Base-by-base conservation (phyloP, 2,329 filamentous ascomycete genomes). In the Fusarium sp. region DNA sequence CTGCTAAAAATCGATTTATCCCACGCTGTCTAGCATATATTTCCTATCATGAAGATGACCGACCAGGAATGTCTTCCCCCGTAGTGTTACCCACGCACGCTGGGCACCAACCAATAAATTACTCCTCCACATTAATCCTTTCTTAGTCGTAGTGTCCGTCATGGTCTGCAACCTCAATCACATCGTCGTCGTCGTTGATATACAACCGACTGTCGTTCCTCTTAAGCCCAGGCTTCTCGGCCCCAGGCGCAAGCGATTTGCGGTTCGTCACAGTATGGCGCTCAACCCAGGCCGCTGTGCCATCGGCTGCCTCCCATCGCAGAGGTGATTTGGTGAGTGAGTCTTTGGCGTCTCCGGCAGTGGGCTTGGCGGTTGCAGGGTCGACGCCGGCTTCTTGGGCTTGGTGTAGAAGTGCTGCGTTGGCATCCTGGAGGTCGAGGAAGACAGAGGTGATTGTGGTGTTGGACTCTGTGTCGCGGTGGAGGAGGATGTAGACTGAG, bases 271-370 rank as follows among this genome's bases (percentile, higher is more conserved):
- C 73, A 15, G 55, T 63, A 50, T 80, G 78, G 37, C 69, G 59
- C 73, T 80, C 79, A 29, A 80, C 79, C 78, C 78, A 80, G 52
- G 76, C 78, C 11, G 75, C 66, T 40, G 70, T 67, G 6, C 79
- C 79, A 21, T 79, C 78, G 9, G 77, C 67, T 18, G 76, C 73
- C 18, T 77, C 73, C 79, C 79, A 80, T 53, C 77, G 68, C 43
- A 76, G 43, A 7, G 77, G 79, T 55, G 77, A 47, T 50, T 67
- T 70, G 27, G 33, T 57, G 27, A 56, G 71, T 27, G 55, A 69
- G 20, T 49, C 58, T 48, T 60, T 51, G 51, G 39, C 29, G 5
- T 55, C 64, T 11, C 29, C 43, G 29, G 66, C 25, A 18, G 72
- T 66, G 9, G 63, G 47, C 48, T 75, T 68, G 35, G 55, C 65